Conservation (phyloP, 192 early-diverging fungal genomes). For the Pecoramyces ruminantium region DNA sequence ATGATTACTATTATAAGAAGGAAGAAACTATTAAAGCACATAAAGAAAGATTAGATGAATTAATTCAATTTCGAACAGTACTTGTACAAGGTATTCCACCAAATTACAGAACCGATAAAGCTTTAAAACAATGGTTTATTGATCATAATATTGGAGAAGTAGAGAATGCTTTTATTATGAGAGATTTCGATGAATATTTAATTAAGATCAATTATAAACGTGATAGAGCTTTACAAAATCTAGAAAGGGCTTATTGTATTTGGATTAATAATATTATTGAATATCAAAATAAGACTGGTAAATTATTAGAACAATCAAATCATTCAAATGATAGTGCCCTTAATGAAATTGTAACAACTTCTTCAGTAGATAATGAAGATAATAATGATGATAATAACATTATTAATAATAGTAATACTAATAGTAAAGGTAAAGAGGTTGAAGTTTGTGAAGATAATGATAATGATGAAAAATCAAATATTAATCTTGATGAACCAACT, state of each 20-base stretch:
- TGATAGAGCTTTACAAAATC: not conserved
- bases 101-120: not conserved
- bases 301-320: too few relatives aligned
- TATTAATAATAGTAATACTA: not conserved
- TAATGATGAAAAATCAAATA: not conserved
- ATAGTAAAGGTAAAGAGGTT: not conserved
- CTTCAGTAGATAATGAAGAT: not conserved
- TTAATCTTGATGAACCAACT: not conserved
- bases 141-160: not conserved
- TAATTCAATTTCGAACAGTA: not conserved
- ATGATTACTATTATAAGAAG: not conserved
- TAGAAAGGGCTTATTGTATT: not conserved
- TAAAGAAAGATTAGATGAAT: not conserved
- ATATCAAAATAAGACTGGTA: not conserved
- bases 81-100: not conserved
- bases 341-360: not conserved
- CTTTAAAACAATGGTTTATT: not conserved
- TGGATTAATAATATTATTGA: not conserved
- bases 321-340: not conserved
- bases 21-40: not conserved
- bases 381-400: too few relatives aligned
- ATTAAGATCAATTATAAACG: not conserved
- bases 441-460: not conserved
- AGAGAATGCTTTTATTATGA: not conserved
- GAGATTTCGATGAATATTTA: not conserved